Conservation (phyloP, 805 yeast species). For the Huiozyma naganishii region DNA sequence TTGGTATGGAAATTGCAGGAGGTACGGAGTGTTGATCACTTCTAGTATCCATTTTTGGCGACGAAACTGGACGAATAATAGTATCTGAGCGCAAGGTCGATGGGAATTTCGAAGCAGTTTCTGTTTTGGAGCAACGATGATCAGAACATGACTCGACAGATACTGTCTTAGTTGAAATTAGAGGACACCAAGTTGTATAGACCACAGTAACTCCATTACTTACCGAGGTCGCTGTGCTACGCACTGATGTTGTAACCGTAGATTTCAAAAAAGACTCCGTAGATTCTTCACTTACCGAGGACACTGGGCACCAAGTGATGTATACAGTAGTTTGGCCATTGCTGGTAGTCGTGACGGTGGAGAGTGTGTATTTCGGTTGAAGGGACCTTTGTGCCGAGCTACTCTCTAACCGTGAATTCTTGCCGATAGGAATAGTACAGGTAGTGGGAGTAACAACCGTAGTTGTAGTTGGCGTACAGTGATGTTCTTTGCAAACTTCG, state of each 20-base stretch:
- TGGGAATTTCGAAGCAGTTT: background rate
- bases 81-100: too few relatives aligned
- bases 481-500: conserved; percentile 8
- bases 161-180: background rate
- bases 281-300: background rate
- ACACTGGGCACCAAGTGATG: conserved; percentile 33
- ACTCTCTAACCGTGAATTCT: background rate
- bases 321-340: conserved; percentile 28
- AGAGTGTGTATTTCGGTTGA: conserved; percentile 5
- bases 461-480: background rate
- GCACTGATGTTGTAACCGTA: conserved; percentile 1
- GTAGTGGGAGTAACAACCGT: background rate
- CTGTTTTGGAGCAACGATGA: conserved; percentile 1
- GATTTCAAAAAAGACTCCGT: background rate
- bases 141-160: conserved; percentile 7
- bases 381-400: background rate
- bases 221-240: conserved; percentile 2
- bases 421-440: background rate
- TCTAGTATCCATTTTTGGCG: too few relatives aligned
- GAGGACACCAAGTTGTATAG: conserved; percentile 35
- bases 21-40: too few relatives aligned
- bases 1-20: too few relatives aligned
- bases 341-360: conserved; percentile 25
- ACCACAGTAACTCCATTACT: conserved; percentile 9
- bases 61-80: too few relatives aligned